Evolutionary conservation across 352 stramenopile genomes (phyloP).

Genomic region (Globisporangium iwayamae): DNA sequence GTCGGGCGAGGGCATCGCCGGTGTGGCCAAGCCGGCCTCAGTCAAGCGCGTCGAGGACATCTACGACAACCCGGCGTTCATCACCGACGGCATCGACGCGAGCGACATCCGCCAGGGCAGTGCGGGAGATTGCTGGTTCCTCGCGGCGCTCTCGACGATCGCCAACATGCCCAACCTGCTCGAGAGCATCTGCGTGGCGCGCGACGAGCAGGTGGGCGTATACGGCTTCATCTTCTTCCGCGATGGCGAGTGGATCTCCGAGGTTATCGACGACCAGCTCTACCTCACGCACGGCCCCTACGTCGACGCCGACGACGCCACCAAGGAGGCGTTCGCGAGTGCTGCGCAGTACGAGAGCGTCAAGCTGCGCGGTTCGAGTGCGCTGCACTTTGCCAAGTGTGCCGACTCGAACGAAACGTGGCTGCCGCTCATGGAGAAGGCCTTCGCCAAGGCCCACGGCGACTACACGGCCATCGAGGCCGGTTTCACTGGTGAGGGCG

Average conservation of each 20-base stretch:
- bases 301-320: conserved; percentile 10
- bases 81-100: conserved; percentile 41
- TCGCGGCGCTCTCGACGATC: conserved; percentile 63
- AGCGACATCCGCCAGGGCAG: conserved; percentile 64
- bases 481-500: conserved; percentile 41
- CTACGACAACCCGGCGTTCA: conserved; percentile 44
- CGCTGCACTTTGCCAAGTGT: conserved; percentile 36
- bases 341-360: conserved; percentile 24
- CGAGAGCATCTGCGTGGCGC: conserved; percentile 47
- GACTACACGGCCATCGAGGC: conserved; percentile 65
- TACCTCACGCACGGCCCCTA: conserved; percentile 27
- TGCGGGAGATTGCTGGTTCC: conserved; percentile 78
- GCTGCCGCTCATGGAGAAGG: conserved; percentile 81
- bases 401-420: conserved; percentile 67
- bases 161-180: conserved; percentile 62
- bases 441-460: conserved; percentile 78
- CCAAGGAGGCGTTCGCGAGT: conserved; percentile 22
- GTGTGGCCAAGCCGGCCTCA: conserved; percentile 14
- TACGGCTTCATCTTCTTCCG: conserved; percentile 52
- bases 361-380: conserved; percentile 27
- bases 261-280: conserved; percentile 41
- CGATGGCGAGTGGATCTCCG: conserved; percentile 39
- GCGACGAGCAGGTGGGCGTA: conserved; percentile 37
- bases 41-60: conserved; percentile 27
- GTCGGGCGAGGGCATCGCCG: conserved; percentile 11